These are phyloP conservation scores for Pseudogymnoascus sp. DNA, from an alignment of 2,329 filamentous ascomycete genomes.

Conservation along the genomic window DNA sequence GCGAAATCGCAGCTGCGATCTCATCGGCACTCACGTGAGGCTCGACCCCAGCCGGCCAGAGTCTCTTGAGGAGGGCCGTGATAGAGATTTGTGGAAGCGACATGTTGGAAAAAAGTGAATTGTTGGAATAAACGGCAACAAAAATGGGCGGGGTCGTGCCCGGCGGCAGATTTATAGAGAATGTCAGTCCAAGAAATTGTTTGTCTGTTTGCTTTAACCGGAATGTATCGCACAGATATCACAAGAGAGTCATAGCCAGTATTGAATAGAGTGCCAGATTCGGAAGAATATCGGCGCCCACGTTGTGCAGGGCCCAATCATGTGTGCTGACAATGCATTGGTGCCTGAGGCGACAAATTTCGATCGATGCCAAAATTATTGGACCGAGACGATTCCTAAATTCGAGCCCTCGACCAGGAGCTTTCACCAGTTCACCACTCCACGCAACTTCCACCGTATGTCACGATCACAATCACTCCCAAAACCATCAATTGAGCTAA, in stretches of 20 bases:
- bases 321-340: neutral
- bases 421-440: conserved; percentile 5
- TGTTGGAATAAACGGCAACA: neutral
- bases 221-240: conserved; percentile 4
- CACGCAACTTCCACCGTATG: conserved; percentile 2
- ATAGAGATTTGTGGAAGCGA: conserved; percentile 34
- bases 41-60: conserved; percentile 50
- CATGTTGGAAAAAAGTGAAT: neutral
- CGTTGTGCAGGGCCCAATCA: neutral
- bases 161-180: neutral
- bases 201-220: neutral
- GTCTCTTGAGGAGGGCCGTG: conserved; percentile 62
- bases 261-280: conserved; percentile 1
- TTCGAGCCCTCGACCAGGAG: neutral
- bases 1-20: conserved; percentile 80
- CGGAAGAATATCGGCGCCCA: neutral
- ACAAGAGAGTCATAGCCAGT: neutral
- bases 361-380: neutral
- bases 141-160: neutral
- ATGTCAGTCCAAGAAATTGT: neutral
- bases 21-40: conserved; percentile 60
- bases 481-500: neutral
- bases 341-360: neutral
- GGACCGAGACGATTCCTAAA: conserved; percentile 4
- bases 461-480: neutral